Evolutionary conservation across 2,329 filamentous ascomycete species (phyloP), one percentile per base, ranked within the genome.

Genomic region (Drechslerella coelobrocha): DNA sequence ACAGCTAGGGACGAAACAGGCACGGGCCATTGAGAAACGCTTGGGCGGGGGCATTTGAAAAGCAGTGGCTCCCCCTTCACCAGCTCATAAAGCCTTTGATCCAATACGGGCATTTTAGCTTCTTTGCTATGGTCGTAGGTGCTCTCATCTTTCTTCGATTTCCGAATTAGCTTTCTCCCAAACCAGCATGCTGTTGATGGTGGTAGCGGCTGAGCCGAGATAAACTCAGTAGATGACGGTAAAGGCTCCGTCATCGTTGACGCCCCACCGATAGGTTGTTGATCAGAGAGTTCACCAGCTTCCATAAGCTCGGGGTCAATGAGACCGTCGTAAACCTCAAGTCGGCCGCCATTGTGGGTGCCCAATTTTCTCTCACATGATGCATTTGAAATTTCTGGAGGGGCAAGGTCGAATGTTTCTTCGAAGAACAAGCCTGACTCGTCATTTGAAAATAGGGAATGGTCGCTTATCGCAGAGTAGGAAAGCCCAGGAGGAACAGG

Each of bases 61-160:
- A 47, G 47, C 55, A 9, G 39, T 9, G 53, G 31, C 4, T 55
- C 34, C 12, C 43, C 14, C 26, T 27, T 62, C 10, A 57, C 59
- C 19, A 34, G 24, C 23, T 71, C 53, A 29, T 63, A 63, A 1
- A 71, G 12, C 31, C 59, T 71, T 9, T 29, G 37, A 29, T 71
- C 66, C 12, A 34, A 54, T 9, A 43, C 14, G 6, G 59, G 53
- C 14, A 39, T 41, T 14, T 55, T 63, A 6, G 66, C 59, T 19
- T 71, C 47, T 4, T 17, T 14, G 27, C 31, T 60, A 37, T 59
- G 48, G 24, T 71, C 43, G 27, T 59, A 57, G 12, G 66, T 71
- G 39, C 66, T 71, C 19, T 63, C 66, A 0, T 71, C 66, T 37
- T 43, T 63, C n/a, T 71, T 71, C 8, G 66, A 71, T 24, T 37